A percentile compares a stretch with the other conserved stretches of the same genome.
Evolutionary conservation across 1,284 basidiomycete genomes (phyloP).

Genomic region (Golubevia sp.): DNA sequence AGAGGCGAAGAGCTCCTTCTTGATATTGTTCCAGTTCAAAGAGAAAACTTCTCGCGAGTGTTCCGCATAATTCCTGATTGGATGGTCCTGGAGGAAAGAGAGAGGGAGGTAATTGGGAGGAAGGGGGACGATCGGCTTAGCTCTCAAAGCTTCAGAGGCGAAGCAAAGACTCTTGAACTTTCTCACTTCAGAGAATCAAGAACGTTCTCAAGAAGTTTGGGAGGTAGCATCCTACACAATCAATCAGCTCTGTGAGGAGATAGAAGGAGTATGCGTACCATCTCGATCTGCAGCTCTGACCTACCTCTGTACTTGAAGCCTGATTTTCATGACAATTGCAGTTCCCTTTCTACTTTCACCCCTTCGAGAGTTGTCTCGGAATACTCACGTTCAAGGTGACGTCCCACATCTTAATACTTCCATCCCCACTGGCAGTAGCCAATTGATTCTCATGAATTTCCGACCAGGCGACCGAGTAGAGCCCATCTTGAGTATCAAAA

Average conservation of each 20-base stretch:
- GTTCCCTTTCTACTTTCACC: too few species aligned
- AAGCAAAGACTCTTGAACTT: constrained; percentile 33
- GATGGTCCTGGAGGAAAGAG: constrained; percentile 71
- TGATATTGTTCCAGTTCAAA: constrained; percentile 95
- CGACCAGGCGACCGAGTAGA: constrained; percentile 90
- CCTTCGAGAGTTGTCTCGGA: too few species aligned
- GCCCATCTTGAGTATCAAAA: constrained; percentile 89
- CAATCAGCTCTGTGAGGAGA: neutral
- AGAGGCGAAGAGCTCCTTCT: constrained; percentile 86
- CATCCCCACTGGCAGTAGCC: constrained; percentile 85
- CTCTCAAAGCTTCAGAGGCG: too few species aligned
- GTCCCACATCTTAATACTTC: constrained; percentile 90
- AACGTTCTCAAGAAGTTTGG: neutral
- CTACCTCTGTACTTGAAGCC: neutral
- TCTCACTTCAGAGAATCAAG: neutral
- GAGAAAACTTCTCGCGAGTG: constrained; percentile 89
- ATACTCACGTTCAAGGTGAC: constrained; percentile 79
- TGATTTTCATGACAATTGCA: neutral
- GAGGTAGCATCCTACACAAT: neutral
- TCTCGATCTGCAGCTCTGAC: constrained; percentile 2
- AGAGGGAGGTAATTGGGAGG: neutral
- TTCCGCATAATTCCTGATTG: constrained; percentile 89
- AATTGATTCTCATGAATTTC: constrained; percentile 94
- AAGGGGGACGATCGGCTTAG: too few species aligned
- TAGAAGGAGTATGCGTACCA: neutral